Evolutionary conservation across 306 rosid genomes (phyloP).

Genomic region (Lathyrus oleraceus): DNA sequence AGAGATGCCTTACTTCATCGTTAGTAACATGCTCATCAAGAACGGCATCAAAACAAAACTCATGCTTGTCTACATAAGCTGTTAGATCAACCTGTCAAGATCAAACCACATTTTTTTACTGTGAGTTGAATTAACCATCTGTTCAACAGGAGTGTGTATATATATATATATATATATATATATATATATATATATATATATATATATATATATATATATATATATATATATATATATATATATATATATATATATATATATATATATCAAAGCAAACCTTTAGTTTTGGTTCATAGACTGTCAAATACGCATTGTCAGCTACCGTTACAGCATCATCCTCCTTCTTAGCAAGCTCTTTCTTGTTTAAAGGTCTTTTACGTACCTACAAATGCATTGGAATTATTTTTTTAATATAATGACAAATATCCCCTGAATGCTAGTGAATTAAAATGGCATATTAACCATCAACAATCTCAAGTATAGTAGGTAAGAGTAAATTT

Average conservation of each 20-base stretch:
- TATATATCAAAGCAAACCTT: constrained; percentile 66
- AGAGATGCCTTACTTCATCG: constrained; percentile 67
- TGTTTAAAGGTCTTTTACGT: constrained; percentile 96
- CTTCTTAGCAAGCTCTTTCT: constrained; percentile 92
- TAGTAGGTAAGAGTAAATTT: background rate
- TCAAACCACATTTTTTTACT: constrained; percentile 1
- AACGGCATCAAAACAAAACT: constrained; percentile 98
- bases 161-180: too few species aligned
- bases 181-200: too few species aligned
- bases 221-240: too few species aligned
- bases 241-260: too few species aligned
- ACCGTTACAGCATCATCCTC: constrained; percentile 94
- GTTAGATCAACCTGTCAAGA: constrained; percentile 90
- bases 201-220: too few species aligned
- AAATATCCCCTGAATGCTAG: constrained; percentile 29
- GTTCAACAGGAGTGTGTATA: too few species aligned
- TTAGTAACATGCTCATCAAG: constrained; percentile 83
- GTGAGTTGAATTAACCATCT: too few species aligned
- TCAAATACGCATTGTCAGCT: constrained; percentile 64
- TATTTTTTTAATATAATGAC: constrained; percentile 10
- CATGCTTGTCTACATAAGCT: constrained; percentile 98
- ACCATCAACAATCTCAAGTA: background rate
- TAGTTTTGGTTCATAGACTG: constrained; percentile 88
- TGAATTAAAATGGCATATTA: background rate
- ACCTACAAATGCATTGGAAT: constrained; percentile 57